Evolutionary conservation across 768 basidiomycete species (phyloP).

Genomic region (Trametes cingulata): DNA sequence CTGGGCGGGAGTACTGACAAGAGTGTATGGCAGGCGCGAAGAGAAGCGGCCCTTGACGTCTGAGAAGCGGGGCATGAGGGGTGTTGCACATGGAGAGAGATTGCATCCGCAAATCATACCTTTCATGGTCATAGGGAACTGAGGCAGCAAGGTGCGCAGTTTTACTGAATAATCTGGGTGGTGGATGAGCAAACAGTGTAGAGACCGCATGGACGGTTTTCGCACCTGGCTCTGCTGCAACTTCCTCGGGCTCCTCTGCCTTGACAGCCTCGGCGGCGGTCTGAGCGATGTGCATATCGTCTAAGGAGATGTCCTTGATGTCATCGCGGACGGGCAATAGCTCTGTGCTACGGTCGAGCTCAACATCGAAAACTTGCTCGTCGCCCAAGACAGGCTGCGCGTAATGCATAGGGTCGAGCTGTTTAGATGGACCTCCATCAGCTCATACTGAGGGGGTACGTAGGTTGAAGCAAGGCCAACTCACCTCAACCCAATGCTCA

Average conservation of each 20-base stretch:
- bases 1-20: conserved; percentile 37
- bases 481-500: conserved; percentile 56
- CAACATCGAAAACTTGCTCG: conserved; percentile 52
- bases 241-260: neutral
- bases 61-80: conserved; percentile 18
- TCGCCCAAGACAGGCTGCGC: conserved; percentile 42
- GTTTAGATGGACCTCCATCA: no score
- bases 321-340: conserved; percentile 35
- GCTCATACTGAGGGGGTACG: neutral
- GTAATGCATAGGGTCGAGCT: conserved; percentile 47
- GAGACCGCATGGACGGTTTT: neutral
- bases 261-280: neutral
- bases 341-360: conserved; percentile 45
- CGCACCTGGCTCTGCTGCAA: conserved; percentile 22
- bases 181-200: neutral
- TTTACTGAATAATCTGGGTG: conserved; percentile 35
- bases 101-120: conserved; percentile 28
- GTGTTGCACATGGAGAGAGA: neutral
- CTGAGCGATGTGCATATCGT: conserved; percentile 15
- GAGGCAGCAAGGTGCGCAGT: conserved; percentile 39
- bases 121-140: conserved; percentile 46
- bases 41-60: conserved; percentile 38
- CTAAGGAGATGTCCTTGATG: conserved; percentile 18
- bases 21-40: conserved; percentile 39
- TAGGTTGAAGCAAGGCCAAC: neutral